Base-by-base conservation (phyloP, 176 grass and related monocot genomes). In the Secale cereale region DNA sequence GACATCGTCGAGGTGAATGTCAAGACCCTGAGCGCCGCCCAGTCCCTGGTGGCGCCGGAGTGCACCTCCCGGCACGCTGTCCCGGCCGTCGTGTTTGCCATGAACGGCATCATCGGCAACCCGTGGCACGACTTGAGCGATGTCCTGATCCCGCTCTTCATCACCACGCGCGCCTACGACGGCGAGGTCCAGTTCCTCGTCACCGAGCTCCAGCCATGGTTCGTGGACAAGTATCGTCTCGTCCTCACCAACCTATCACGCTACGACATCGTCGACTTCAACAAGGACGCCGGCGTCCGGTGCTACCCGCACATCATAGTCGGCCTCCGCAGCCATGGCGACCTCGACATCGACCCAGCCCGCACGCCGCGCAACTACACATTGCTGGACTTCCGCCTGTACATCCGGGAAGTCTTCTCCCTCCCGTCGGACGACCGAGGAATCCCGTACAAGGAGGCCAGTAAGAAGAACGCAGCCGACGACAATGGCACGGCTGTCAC, bases 61-160 rank as follows among this genome's bases (percentile, higher is more conserved):
- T 94, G 92, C 70, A 82, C 86, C 57, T 86, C 81, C 19, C 20
- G n/a, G 41, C 79, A 91, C 65, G 54, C 36, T 22, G 50, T 94
- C 36, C 78, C 75, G 4, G 82, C 86, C 30, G n/a, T 91, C 31
- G 83, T 94, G 78, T 91, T 94, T 65, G 85, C 92, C 4, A 85
- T 94, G 26, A 90, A 90, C 48, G 86, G 88, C 28, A 79, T 94
- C 3, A 94, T 86, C 10, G 84, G 74, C 25, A 94, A 94, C 39
- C 29, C 63, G 50, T 94, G 92, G 88, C 92, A 94, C 48, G 92
- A 84, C 32, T 91, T 94, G 75, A 88, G 78, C 31, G 92, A 94
- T 72, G 83, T 94, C 65, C 78, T 94, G 31, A 14, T 94, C 65
- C 92, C 89, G 1, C 82, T 94, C 65, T 94, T 91, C 82, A 19